Evolutionary conservation across 257 asterid genomes (phyloP).

Genomic region (Gynochthodes officinalis): DNA sequence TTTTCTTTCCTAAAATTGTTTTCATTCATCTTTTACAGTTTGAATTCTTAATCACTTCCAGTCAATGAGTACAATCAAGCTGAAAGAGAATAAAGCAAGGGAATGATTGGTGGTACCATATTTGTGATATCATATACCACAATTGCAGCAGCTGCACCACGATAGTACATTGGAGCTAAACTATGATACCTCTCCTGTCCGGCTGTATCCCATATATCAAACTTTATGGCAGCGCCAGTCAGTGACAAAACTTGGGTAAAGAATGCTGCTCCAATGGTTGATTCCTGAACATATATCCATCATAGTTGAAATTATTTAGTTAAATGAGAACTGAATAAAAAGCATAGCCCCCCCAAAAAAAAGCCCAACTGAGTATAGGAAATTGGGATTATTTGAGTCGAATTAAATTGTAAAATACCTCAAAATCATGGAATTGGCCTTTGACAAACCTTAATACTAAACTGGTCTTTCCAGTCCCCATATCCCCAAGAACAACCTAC

Average conservation of each 20-base stretch:
- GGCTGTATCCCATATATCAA: constrained; percentile 40
- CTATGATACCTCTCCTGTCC: constrained; percentile 40
- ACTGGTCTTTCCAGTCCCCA: constrained; percentile 42
- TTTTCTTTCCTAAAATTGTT: no score
- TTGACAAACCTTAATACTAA: constrained; percentile 35
- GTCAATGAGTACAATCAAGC: not conserved
- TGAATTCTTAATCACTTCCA: not conserved
- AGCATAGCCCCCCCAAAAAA: no score
- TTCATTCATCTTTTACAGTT: not conserved
- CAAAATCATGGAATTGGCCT: constrained; percentile 33
- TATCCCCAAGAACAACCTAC: constrained; percentile 39
- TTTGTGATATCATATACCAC: constrained; percentile 31
- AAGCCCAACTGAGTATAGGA: not conserved
- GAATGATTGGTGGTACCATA: constrained; percentile 12
- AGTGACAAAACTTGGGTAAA: constrained; percentile 34
- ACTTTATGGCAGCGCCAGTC: constrained; percentile 27
- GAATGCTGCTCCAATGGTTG: constrained; percentile 41
- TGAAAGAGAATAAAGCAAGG: not conserved
- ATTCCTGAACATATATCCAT: constrained; percentile 19
- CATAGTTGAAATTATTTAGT: not conserved
- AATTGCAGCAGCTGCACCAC: constrained; percentile 35
- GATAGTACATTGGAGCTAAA: constrained; percentile 41
- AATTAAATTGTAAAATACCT: constrained; percentile 10
- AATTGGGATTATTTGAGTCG: not conserved
- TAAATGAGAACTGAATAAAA: not conserved